phyloP scores from a whole-genome alignment of 2,329 filamentous ascomycete genomes.

The Trichoderma guizhouense region DNA sequence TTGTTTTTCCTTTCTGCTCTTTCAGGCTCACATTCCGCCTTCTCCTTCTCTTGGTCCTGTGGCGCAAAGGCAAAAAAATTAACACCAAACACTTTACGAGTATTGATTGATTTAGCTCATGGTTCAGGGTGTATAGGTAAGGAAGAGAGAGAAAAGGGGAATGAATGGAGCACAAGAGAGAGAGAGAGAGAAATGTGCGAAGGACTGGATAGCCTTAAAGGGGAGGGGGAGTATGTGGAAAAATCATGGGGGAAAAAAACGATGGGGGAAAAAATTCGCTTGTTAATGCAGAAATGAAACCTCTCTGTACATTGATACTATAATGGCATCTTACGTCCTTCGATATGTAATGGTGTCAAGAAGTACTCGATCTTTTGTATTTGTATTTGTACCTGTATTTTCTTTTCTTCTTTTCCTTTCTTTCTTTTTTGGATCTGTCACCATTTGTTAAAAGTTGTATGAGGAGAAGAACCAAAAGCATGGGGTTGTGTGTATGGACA shows the following conservation, averaged over 20 bases:
- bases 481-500: too few relatives aligned
- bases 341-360: slow-evolving; percentile 13
- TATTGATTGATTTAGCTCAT: slow-evolving; percentile 4
- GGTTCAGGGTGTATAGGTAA: slow-evolving; percentile 3
- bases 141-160: neutral
- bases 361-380: neutral
- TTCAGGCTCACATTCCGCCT: neutral
- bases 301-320: slow-evolving; percentile 18
- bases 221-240: neutral
- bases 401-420: neutral
- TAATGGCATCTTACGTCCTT: slow-evolving; percentile 16
- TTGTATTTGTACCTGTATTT: neutral
- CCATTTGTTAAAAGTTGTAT: neutral
- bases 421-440: neutral
- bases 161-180: neutral
- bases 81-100: neutral
- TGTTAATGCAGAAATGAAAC: slow-evolving; percentile 17
- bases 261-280: neutral
- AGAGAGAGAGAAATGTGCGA: neutral
- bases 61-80: neutral
- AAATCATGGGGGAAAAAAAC: neutral
- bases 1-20: neutral
- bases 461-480: neutral
- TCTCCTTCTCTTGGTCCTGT: neutral
- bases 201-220: neutral